phyloP scores from a whole-genome alignment of 352 stramenopile genomes.

The Pythium aquatile region DNA sequence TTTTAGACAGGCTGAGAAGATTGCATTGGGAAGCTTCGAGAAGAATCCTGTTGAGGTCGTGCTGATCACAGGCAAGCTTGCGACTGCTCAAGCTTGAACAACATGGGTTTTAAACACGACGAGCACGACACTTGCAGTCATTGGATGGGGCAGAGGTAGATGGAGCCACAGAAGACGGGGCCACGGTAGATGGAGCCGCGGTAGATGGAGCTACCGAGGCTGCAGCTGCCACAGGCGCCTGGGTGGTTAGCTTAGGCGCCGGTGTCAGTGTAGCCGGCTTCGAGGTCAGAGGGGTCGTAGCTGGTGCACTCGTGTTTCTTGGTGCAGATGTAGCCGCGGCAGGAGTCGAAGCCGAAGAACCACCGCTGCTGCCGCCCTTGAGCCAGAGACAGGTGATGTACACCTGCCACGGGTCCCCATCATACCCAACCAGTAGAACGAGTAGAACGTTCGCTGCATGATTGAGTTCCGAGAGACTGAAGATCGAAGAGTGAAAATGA shows the following conservation, averaged over 20 bases:
- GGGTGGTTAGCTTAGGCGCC: not conserved
- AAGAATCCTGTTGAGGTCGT: too few species aligned
- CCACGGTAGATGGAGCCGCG: too few species aligned
- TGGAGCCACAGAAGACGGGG: too few species aligned
- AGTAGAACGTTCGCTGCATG: not conserved
- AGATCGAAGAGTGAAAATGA: too few species aligned
- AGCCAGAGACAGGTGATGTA: constrained; percentile 50
- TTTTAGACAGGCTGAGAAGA: too few species aligned
- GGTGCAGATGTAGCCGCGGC: too few species aligned
- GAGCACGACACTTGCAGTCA: constrained; percentile 10
- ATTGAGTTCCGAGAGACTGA: too few species aligned
- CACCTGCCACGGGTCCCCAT: constrained; percentile 47
- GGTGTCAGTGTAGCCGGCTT: not conserved
- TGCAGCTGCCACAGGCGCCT: not conserved
- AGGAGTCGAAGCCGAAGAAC: not conserved
- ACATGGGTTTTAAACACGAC: not conserved
- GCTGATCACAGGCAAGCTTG: too few species aligned
- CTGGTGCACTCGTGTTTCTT: too few species aligned
- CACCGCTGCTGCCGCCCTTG: constrained; percentile 7
- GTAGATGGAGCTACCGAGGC: not conserved
- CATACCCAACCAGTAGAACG: constrained; percentile 51
- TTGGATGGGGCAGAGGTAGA: constrained; percentile 8
- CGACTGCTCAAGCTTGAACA: too few species aligned
- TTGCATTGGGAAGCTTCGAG: too few species aligned
- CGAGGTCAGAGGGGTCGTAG: too few species aligned